These are phyloP conservation scores for Corylus americana DNA, from an alignment of 306 rosid genomes.

Conservation along the genomic window DNA sequence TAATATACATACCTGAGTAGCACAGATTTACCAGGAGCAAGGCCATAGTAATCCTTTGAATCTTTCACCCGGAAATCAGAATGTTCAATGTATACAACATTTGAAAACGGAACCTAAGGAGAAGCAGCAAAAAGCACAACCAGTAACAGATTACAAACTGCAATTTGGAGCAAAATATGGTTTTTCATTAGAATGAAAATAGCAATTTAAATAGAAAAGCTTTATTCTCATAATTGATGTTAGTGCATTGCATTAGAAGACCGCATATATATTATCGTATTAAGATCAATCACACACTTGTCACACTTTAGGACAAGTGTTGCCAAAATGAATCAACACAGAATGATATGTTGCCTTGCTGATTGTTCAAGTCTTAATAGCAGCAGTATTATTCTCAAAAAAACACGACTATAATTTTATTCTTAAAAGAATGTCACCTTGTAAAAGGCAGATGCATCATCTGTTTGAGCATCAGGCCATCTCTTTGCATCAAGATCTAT, in stretches of 20 bases:
- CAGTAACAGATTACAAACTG: neutral
- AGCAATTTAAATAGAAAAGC: neutral
- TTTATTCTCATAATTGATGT: neutral
- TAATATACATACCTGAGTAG: constrained; percentile 65
- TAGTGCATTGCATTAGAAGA: neutral
- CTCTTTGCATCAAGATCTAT: constrained; percentile 80
- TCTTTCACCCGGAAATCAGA: constrained; percentile 91
- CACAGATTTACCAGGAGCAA: constrained; percentile 96
- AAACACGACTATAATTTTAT: neutral
- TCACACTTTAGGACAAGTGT: neutral
- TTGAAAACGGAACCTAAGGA: constrained; percentile 79
- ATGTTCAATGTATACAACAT: constrained; percentile 73
- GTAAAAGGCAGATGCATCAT: constrained; percentile 71
- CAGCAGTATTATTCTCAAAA: neutral
- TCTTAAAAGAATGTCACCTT: constrained; percentile 54
- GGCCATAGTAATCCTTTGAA: constrained; percentile 93
- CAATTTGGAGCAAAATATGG: neutral
- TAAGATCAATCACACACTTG: neutral
- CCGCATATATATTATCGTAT: neutral
- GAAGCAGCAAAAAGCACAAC: constrained; percentile 7
- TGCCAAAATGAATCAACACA: constrained; percentile 3
- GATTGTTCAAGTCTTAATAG: neutral
- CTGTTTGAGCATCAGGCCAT: constrained; percentile 86
- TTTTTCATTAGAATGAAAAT: neutral
- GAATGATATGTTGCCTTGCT: neutral